Evolutionary conservation across 2,329 filamentous ascomycete species (phyloP).

Genomic region (Fusarium hostae): DNA sequence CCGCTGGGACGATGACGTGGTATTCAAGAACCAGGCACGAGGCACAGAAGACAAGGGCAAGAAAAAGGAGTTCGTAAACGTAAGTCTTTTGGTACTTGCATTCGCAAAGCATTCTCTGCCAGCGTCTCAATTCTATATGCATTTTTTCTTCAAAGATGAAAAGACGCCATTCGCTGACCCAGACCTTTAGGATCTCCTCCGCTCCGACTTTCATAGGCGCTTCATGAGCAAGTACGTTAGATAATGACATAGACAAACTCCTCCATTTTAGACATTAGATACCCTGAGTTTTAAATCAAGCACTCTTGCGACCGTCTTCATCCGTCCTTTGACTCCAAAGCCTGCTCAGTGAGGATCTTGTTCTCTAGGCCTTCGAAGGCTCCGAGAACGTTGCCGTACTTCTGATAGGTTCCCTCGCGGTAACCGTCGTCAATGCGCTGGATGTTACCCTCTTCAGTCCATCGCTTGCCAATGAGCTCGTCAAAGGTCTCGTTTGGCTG

Average conservation of each 20-base stretch:
- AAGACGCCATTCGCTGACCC: conserved; percentile 35
- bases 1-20: conserved; percentile 97
- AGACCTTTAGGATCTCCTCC: conserved; percentile 76
- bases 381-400: conserved; percentile 79
- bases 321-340: conserved; percentile 18
- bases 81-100: conserved; percentile 56
- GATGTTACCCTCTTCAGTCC: conserved; percentile 86
- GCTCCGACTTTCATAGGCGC: conserved; percentile 96
- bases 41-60: conserved; percentile 91
- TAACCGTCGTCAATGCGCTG: conserved; percentile 87
- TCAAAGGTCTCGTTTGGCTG: conserved; percentile 81
- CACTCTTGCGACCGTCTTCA: conserved; percentile 10
- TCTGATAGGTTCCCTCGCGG: conserved; percentile 76
- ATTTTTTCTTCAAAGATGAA: not conserved
- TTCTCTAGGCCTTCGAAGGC: conserved; percentile 83
- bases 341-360: conserved; percentile 63
- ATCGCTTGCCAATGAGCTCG: conserved; percentile 82
- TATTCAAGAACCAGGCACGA: conserved; percentile 98
- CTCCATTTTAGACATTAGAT: conserved; percentile 43
- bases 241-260: conserved; percentile 48
- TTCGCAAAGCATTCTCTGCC: not conserved
- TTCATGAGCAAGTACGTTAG: conserved; percentile 85
- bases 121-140: conserved; percentile 2
- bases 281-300: conserved; percentile 38
- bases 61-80: conserved; percentile 96